Conservation (phyloP, 2,329 filamentous ascomycete species). For the Talaromyces sp. region DNA sequence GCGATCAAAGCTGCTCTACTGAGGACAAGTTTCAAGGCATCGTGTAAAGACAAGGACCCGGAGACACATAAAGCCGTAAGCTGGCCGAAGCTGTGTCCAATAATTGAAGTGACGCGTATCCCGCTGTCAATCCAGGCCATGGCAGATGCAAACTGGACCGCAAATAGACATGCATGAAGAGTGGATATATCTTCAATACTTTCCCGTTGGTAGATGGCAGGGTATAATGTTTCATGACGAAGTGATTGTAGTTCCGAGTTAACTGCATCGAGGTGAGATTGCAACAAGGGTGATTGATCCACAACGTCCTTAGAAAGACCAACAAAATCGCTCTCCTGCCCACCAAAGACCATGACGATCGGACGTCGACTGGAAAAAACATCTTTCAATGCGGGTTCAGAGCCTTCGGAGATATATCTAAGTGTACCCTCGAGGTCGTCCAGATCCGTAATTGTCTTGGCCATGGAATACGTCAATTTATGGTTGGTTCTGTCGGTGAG, state of each 20-base stretch:
- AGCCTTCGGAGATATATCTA: neutral
- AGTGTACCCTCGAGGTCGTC: neutral
- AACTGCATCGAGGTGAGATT: constrained; percentile 37
- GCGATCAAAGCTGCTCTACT: constrained; percentile 34
- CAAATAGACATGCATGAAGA: constrained; percentile 41
- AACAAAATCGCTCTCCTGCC: constrained; percentile 36
- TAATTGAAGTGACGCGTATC: constrained; percentile 31
- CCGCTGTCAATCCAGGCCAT: constrained; percentile 41
- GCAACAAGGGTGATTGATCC: constrained; percentile 29
- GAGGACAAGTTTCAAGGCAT: constrained; percentile 32
- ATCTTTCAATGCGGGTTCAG: constrained; percentile 3
- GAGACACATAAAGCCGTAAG: constrained; percentile 38
- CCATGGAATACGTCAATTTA: constrained; percentile 5
- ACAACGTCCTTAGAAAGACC: constrained; percentile 32
- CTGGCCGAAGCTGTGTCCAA: constrained; percentile 44
- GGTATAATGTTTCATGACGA: constrained; percentile 33
- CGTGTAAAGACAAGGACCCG: constrained; percentile 30
- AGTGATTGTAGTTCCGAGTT: constrained; percentile 32
- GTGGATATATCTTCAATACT: constrained; percentile 24
- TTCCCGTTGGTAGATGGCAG: constrained; percentile 29
- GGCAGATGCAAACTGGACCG: constrained; percentile 42
- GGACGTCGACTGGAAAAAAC: constrained; percentile 17
- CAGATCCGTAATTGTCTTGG: constrained; percentile 2
- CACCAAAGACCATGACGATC: constrained; percentile 43
- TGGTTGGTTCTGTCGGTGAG: constrained; percentile 7